Conservation (phyloP, 768 basidiomycete genomes). For the Galerina sulciceps region DNA sequence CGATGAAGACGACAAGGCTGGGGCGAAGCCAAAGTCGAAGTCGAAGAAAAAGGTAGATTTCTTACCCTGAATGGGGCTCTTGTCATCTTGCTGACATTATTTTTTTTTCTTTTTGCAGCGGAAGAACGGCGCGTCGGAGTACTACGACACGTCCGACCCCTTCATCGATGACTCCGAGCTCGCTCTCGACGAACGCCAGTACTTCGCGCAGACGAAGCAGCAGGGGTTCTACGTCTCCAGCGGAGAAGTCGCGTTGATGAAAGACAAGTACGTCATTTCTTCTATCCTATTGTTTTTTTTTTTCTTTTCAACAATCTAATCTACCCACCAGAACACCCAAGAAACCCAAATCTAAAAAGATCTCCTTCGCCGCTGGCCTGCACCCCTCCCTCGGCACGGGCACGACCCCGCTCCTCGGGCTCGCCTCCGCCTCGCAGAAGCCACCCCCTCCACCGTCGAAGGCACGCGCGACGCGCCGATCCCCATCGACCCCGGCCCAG, state of each 20-base stretch:
- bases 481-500: conserved; percentile 29
- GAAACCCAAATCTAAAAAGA: conserved; percentile 73
- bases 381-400: conserved; percentile 18
- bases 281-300: neutral
- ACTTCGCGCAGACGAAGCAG: conserved; percentile 90
- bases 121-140: conserved; percentile 65
- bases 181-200: conserved; percentile 87
- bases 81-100: neutral
- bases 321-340: conserved; percentile 56
- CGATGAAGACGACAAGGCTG: conserved; percentile 45
- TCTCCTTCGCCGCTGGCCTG: conserved; percentile 28
- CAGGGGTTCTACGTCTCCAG: conserved; percentile 91
- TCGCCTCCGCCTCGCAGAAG: conserved; percentile 15
- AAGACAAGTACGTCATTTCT: conserved; percentile 62
- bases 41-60: conserved; percentile 41
- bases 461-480: conserved; percentile 59
- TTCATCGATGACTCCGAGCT: conserved; percentile 99
- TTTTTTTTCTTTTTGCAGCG: conserved; percentile 19
- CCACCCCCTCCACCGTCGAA: conserved; percentile 23
- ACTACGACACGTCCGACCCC: conserved; percentile 90
- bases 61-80: conserved; percentile 17
- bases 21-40: conserved; percentile 22
- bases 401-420: neutral
- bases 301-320: neutral
- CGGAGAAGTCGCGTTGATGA: conserved; percentile 85